These are phyloP conservation scores for Ogataea trehaloabstinens DNA, from an alignment of 805 yeast genomes.

Conservation along the genomic window DNA sequence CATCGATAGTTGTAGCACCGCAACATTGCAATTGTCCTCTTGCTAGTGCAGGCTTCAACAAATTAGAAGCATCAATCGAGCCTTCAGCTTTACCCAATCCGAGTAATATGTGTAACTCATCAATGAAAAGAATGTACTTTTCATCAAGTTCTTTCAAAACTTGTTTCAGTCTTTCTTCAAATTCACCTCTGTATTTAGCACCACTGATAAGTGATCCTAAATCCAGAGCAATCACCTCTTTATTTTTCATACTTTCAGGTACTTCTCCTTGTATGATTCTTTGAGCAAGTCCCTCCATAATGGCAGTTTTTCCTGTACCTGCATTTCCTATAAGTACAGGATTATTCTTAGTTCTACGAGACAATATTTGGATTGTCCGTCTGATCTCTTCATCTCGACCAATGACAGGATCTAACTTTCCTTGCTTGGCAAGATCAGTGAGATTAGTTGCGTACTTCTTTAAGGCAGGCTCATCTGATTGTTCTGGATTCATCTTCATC, in stretches of 20 bases:
- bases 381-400: conserved; percentile 96
- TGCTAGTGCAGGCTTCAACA: conserved; percentile 90
- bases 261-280: conserved; percentile 89
- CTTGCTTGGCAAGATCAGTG: conserved; percentile 82
- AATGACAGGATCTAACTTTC: conserved; percentile 93
- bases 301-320: conserved; percentile 97
- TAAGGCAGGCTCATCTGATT: conserved; percentile 67
- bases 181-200: conserved; percentile 94
- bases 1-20: conserved; percentile 96
- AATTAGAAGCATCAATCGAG: conserved; percentile 90
- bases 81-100: conserved; percentile 95
- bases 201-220: conserved; percentile 89
- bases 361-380: conserved; percentile 86
- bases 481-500: conserved; percentile 32
- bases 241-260: conserved; percentile 89
- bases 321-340: conserved; percentile 96
- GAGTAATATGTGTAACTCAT: conserved; percentile 84
- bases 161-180: conserved; percentile 82
- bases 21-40: conserved; percentile 90
- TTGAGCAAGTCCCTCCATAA: conserved; percentile 96
- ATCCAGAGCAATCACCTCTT: conserved; percentile 79
- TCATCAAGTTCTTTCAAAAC: conserved; percentile 84
- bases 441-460: conserved; percentile 83
- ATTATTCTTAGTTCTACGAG: conserved; percentile 91
- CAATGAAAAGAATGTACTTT: conserved; percentile 76